Conservation (phyloP, 2,329 filamentous ascomycete species). For the Dactylellina drechsleri region DNA sequence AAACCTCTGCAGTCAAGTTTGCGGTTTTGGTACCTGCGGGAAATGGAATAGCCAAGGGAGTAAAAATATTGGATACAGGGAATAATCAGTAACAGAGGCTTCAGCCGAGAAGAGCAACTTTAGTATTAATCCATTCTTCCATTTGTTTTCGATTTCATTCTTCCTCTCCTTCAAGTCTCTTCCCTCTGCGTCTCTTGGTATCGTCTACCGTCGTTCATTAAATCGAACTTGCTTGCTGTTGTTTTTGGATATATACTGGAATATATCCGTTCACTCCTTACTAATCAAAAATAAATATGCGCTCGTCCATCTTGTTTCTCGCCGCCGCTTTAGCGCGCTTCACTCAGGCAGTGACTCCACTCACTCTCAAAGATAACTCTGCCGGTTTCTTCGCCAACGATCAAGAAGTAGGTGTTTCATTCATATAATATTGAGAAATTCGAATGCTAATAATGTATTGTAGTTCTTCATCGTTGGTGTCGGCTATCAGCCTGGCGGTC, state of each 20-base stretch:
- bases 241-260: conserved; percentile 47
- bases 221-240: neutral
- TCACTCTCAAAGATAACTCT: conserved; percentile 40
- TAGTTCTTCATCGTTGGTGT: conserved; percentile 73
- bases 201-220: conserved; percentile 7
- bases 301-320: conserved; percentile 38
- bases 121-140: conserved; percentile 41
- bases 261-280: conserved; percentile 51
- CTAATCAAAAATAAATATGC: conserved; percentile 20
- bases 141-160: conserved; percentile 17
- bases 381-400: conserved; percentile 42
- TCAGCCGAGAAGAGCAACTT: conserved; percentile 25
- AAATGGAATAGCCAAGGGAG: neutral
- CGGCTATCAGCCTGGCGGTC: conserved; percentile 76
- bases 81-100: conserved; percentile 11
- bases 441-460: conserved; percentile 9
- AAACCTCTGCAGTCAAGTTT: conserved; percentile 18
- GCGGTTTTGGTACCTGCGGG: conserved; percentile 22
- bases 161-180: conserved; percentile 1
- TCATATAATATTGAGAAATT: neutral
- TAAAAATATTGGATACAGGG: conserved; percentile 22
- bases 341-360: conserved; percentile 52
- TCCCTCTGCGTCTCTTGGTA: conserved; percentile 23
- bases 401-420: conserved; percentile 29
- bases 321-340: conserved; percentile 40